phyloP scores from a whole-genome alignment of 2,329 filamentous ascomycete species.

The Truncatella angustata region DNA sequence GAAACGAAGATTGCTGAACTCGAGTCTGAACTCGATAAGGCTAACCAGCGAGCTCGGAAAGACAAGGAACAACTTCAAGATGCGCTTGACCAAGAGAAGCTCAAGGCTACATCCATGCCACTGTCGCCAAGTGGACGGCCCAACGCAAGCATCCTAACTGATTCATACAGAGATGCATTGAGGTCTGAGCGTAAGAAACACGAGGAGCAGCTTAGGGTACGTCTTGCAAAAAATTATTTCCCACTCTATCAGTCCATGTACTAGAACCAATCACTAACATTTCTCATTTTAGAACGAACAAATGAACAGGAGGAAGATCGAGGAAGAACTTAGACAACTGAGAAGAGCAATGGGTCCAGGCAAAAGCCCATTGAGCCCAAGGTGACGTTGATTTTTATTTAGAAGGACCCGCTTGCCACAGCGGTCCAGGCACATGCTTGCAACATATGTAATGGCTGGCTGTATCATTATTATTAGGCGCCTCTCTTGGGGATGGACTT shows the following conservation, averaged over 20 bases:
- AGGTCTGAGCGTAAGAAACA: slow-evolving; percentile 32
- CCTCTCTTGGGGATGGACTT: not conserved
- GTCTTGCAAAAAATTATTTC: no score
- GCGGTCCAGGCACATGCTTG: not conserved
- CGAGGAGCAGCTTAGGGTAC: slow-evolving; percentile 32
- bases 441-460: not conserved
- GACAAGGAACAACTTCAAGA: slow-evolving; percentile 32
- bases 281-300: slow-evolving; percentile 27
- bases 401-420: not conserved
- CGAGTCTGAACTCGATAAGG: slow-evolving; percentile 29
- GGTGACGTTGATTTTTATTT: not conserved
- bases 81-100: slow-evolving; percentile 28
- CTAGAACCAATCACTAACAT: slow-evolving; percentile 9
- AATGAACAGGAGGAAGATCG: slow-evolving; percentile 28
- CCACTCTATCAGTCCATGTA: not conserved
- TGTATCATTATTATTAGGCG: slow-evolving; percentile 1
- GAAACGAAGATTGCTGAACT: slow-evolving; percentile 32
- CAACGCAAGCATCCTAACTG: slow-evolving; percentile 30
- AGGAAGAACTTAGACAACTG: slow-evolving; percentile 29
- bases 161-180: slow-evolving; percentile 29
- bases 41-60: slow-evolving; percentile 23
- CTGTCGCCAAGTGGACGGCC: slow-evolving; percentile 23
- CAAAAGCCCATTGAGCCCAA: slow-evolving; percentile 12
- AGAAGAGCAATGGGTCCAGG: slow-evolving; percentile 28
- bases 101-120: slow-evolving; percentile 22